Conservation (phyloP, 2,329 filamentous ascomycete species). For the Plectosphaerella cucumerina region DNA sequence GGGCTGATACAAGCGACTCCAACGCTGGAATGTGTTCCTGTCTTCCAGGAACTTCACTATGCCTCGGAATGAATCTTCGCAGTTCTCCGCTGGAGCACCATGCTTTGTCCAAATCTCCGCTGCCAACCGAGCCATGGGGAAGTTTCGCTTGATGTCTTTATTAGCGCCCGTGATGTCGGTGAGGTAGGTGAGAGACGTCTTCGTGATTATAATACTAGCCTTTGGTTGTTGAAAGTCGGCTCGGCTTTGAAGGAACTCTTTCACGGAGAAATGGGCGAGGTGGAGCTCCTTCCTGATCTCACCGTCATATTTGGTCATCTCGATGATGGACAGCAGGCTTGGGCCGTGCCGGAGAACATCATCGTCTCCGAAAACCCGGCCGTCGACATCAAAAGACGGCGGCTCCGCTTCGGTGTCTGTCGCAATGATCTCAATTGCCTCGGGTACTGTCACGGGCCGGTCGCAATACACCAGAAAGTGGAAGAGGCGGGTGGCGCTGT, state of each 20-base stretch:
- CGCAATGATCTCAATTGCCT: constrained; percentile 17
- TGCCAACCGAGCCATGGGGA: constrained; percentile 13
- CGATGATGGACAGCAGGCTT: constrained; percentile 9
- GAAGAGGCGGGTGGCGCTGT: constrained; percentile 12
- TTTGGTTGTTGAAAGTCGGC: constrained; percentile 1
- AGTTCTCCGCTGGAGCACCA: constrained; percentile 6
- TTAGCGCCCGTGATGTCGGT: constrained; percentile 7
- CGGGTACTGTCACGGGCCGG: constrained; percentile 10
- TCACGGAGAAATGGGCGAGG: constrained; percentile 19
- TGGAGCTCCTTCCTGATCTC: constrained; percentile 10
- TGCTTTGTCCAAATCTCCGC: constrained; percentile 11
- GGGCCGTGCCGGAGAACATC: constrained; percentile 13
- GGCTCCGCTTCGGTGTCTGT: constrained; percentile 10
- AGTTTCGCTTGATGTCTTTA: constrained; percentile 3
- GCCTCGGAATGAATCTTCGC: constrained; percentile 2
- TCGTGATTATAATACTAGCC: constrained; percentile 14
- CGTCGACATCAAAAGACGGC: constrained; percentile 6
- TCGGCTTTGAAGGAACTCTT: constrained; percentile 15
- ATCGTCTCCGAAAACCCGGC: neutral
- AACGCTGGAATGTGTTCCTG: constrained; percentile 7
- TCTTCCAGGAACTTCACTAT: constrained; percentile 9
- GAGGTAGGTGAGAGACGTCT: constrained; percentile 16
- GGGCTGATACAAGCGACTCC: constrained; percentile 9
- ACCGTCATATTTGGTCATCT: neutral
- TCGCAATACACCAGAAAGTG: constrained; percentile 16